Percentiles rank a stretch among this genome's conserved stretches.
Conservation (phyloP, 441 rosid genomes). For the Brassica balearica region DNA sequence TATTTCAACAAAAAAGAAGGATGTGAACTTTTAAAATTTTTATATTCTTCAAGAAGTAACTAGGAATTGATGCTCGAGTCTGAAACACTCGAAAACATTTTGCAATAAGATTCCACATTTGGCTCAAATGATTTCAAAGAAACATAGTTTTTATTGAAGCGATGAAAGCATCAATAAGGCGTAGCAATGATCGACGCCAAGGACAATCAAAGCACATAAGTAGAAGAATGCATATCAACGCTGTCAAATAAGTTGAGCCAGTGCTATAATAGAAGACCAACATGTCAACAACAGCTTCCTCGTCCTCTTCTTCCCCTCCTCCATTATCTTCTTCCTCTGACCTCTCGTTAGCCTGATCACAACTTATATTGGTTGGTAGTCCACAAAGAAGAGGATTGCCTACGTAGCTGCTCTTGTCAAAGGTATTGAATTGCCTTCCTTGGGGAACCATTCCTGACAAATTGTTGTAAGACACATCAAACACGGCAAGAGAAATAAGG, state of each 20-base stretch:
- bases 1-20: not conserved
- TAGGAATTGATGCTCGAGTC: not conserved
- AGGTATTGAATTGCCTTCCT: constrained; percentile 5
- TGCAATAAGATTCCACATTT: constrained; percentile 1
- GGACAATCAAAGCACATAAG: constrained; percentile 12
- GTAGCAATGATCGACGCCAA: constrained; percentile 8
- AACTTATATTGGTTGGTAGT: not conserved
- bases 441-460: constrained; percentile 12
- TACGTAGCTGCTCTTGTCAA: not conserved
- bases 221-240: not conserved
- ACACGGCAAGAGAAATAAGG: not conserved
- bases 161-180: not conserved
- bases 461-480: constrained; percentile 6
- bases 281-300: not conserved
- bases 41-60: not conserved
- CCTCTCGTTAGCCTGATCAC: not conserved
- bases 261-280: constrained; percentile 4
- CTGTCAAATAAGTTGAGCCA: not conserved
- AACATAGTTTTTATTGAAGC: not conserved
- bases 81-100: not conserved
- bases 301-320: constrained; percentile 8
- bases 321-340: not conserved
- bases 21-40: not conserved
- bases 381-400: constrained; percentile 12
- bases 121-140: not conserved